A percentile compares a stretch with the other conserved stretches of the same genome.
Conservation (phyloP, 495 filamentous ascomycete genomes). For the Antarctomyces pellizariae region DNA sequence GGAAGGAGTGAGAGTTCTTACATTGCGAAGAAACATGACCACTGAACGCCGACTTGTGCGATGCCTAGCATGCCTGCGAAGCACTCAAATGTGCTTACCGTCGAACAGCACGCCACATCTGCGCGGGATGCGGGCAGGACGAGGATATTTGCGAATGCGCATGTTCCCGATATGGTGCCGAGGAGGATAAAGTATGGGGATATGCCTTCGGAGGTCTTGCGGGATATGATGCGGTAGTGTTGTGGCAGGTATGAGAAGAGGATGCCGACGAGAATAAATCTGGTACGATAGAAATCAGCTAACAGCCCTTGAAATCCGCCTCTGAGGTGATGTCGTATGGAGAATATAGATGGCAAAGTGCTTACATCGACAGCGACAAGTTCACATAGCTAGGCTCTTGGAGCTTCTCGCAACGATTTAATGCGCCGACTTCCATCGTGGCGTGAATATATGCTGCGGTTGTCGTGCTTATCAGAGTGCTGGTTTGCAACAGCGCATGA, state of each 20-base stretch:
- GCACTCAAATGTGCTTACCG: constrained; percentile 60
- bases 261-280: constrained; percentile 75
- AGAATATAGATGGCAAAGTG: constrained; percentile 2
- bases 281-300: constrained; percentile 12
- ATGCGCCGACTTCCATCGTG: background rate
- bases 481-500: too few relatives aligned
- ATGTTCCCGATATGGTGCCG: constrained; percentile 68
- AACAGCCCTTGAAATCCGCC: background rate
- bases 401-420: constrained; percentile 24
- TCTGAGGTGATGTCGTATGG: constrained; percentile 3
- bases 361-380: constrained; percentile 37
- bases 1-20: constrained; percentile 17
- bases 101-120: constrained; percentile 65
- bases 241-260: constrained; percentile 86
- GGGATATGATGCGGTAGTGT: constrained; percentile 69
- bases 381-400: constrained; percentile 30
- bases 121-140: constrained; percentile 51
- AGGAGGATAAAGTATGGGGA: constrained; percentile 86
- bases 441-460: background rate
- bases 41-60: constrained; percentile 73
- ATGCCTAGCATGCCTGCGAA: constrained; percentile 68
- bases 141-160: constrained; percentile 76
- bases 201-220: constrained; percentile 82
- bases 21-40: constrained; percentile 81
- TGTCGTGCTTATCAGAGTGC: too few relatives aligned